A percentile compares a stretch with the other conserved stretches of the same genome.
phyloP scores from a whole-genome alignment of 495 filamentous ascomycete genomes.

The Aspergillus olivimuriae region DNA sequence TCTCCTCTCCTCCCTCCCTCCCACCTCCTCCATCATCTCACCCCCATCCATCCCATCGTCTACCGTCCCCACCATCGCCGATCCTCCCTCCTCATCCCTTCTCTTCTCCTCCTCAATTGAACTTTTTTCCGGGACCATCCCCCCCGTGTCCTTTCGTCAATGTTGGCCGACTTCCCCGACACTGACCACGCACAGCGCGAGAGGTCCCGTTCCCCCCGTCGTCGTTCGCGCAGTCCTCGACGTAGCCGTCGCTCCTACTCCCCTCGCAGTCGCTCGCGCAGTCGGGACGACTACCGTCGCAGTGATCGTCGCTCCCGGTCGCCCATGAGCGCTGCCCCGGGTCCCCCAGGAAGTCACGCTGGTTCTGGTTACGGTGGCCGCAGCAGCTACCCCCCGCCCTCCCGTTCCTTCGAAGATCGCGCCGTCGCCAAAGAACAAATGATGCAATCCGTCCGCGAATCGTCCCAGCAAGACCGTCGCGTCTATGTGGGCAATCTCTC shows the following conservation, averaged over 20 bases:
- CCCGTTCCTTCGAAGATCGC: constrained; percentile 77
- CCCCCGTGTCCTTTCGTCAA: constrained; percentile 18
- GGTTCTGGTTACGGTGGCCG: constrained; percentile 51
- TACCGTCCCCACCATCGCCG: constrained; percentile 6
- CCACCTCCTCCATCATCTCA: constrained; percentile 5
- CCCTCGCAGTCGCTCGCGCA: constrained; percentile 86
- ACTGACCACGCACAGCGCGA: constrained; percentile 67
- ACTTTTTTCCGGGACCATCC: constrained; percentile 14
- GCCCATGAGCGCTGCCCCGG: constrained; percentile 73
- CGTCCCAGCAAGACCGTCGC: constrained; percentile 95
- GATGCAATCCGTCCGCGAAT: constrained; percentile 88
- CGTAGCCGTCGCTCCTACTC: constrained; percentile 82
- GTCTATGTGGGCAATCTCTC: constrained; percentile 99
- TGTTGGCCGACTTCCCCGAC: constrained; percentile 26
- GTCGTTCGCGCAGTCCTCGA: constrained; percentile 74
- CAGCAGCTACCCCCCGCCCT: constrained; percentile 54
- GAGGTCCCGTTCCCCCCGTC: constrained; percentile 88
- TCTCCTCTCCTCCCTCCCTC: constrained; percentile 5
- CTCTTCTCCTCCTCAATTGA: constrained; percentile 4
- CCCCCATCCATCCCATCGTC: constrained; percentile 7
- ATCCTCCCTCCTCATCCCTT: constrained; percentile 2
- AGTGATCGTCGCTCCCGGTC: constrained; percentile 74
- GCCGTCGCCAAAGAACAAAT: constrained; percentile 82
- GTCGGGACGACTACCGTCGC: constrained; percentile 81
- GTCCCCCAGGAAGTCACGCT: constrained; percentile 61